Percentiles rank a stretch among this genome's conserved stretches.
These are phyloP conservation scores for Peterozyma toletana DNA, from an alignment of 805 yeast species.

Conservation along the genomic window DNA sequence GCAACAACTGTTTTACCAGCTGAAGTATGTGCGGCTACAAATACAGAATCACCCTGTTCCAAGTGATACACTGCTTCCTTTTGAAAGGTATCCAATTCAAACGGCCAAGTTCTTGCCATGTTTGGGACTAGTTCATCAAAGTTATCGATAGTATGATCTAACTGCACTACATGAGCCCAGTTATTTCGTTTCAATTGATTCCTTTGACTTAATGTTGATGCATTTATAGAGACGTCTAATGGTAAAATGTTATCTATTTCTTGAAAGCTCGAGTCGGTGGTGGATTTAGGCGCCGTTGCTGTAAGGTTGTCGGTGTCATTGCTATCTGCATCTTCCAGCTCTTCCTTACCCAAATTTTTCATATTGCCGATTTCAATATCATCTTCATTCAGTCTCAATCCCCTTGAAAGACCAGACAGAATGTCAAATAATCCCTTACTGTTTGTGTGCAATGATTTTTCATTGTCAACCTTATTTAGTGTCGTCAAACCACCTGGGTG, in stretches of 20 bases:
- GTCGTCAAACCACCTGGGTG: slow-evolving; percentile 75
- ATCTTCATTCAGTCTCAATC: slow-evolving; percentile 32
- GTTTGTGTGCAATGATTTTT: slow-evolving; percentile 53
- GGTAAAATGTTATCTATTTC: slow-evolving; percentile 3
- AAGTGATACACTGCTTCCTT: slow-evolving; percentile 94
- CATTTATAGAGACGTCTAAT: background rate
- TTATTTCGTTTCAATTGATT: slow-evolving; percentile 23
- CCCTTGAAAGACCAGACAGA: slow-evolving; percentile 79
- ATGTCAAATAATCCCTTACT: slow-evolving; percentile 69
- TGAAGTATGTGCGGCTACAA: slow-evolving; percentile 97
- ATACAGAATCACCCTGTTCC: slow-evolving; percentile 97
- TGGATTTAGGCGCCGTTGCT: background rate
- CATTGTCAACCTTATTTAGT: slow-evolving; percentile 23
- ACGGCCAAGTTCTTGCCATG: slow-evolving; percentile 93
- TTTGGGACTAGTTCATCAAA: slow-evolving; percentile 85
- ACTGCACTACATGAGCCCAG: slow-evolving; percentile 95
- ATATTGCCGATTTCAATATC: slow-evolving; percentile 7
- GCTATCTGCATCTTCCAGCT: slow-evolving; percentile 2
- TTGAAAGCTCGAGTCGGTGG: background rate
- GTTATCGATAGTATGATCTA: slow-evolving; percentile 75
- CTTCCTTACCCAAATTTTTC: slow-evolving; percentile 2
- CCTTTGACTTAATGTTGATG: slow-evolving; percentile 3
- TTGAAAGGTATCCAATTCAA: slow-evolving; percentile 89
- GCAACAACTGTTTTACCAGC: slow-evolving; percentile 99
- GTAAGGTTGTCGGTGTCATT: slow-evolving; percentile 10